Percentiles rank a stretch among this genome's conserved stretches.
Evolutionary conservation across 768 basidiomycete species (phyloP).

Genomic region (Tulasnella sp.): DNA sequence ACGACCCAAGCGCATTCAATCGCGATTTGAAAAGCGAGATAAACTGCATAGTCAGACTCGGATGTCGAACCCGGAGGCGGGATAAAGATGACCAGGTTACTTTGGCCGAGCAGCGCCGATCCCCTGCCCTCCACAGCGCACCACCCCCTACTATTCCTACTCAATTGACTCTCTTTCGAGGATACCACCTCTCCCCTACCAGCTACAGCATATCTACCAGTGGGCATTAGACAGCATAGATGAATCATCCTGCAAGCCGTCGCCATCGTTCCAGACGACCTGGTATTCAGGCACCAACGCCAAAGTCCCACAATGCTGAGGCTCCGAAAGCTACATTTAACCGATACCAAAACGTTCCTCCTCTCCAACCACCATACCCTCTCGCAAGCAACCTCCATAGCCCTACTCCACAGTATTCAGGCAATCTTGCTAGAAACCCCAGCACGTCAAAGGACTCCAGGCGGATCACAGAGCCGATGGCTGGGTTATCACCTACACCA

Average conservation of each 20-base stretch:
- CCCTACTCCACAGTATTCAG: background rate
- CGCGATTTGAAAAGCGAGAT: slow-evolving; percentile 6
- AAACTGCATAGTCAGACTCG: background rate
- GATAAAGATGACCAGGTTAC: background rate
- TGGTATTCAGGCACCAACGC: background rate
- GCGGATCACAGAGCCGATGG: background rate
- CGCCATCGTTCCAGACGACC: background rate
- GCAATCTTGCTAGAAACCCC: background rate
- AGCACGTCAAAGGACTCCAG: background rate
- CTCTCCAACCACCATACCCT: background rate
- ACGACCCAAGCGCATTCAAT: background rate
- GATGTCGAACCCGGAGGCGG: background rate
- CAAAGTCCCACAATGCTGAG: background rate
- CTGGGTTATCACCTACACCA: background rate
- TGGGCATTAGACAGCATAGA: background rate
- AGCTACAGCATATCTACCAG: background rate
- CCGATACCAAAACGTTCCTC: background rate
- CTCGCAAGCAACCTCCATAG: background rate
- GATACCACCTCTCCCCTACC: background rate
- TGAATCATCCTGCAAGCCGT: background rate
- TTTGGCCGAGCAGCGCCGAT: background rate
- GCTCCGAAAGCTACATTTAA: background rate
- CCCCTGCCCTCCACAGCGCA: background rate
- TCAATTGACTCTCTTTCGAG: background rate
- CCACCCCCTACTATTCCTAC: background rate